phyloP scores from a whole-genome alignment of 2,329 filamentous ascomycete species.

The Grosmannia clavigera region DNA sequence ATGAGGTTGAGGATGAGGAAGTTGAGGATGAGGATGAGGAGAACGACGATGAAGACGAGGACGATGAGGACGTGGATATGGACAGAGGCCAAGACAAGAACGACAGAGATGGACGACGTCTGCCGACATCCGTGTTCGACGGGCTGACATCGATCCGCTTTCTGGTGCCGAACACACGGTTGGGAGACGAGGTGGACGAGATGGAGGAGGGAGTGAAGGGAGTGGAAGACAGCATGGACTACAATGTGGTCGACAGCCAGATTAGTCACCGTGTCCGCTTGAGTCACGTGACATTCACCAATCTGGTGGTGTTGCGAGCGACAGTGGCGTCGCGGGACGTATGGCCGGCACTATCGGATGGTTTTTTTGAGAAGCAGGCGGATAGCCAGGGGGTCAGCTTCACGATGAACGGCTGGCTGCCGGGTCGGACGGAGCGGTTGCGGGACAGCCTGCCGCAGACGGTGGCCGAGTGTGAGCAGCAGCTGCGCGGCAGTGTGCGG shows the following conservation, averaged over 20 bases:
- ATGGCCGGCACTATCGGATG: slow-evolving; percentile 15
- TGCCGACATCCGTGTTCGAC: background rate
- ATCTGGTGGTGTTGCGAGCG: background rate
- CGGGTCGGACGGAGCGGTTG: slow-evolving; percentile 24
- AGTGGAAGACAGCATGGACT: background rate
- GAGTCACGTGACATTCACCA: background rate
- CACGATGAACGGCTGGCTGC: slow-evolving; percentile 31
- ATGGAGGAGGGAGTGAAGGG: background rate
- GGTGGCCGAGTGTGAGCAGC: slow-evolving; percentile 3
- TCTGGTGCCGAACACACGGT: slow-evolving; percentile 9
- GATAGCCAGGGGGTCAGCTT: slow-evolving; percentile 21
- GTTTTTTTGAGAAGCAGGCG: slow-evolving; percentile 22
- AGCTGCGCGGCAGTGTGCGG: slow-evolving; percentile 9
- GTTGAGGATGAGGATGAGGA: slow-evolving; percentile 1
- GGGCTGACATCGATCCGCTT: slow-evolving; percentile 3
- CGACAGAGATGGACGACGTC: too few species aligned
- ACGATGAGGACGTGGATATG: slow-evolving; percentile 3
- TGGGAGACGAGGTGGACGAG: slow-evolving; percentile 2
- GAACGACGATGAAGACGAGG: background rate
- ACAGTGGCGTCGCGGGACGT: background rate
- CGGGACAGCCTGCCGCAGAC: slow-evolving; percentile 19
- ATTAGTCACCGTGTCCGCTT: too few species aligned
- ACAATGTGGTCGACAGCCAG: background rate
- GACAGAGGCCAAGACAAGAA: slow-evolving; percentile 2
- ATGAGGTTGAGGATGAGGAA: background rate